Evolutionary conservation across 345 rosid species (phyloP), one percentile per base, ranked within the genome.

Genomic region (Mangifera indica): DNA sequence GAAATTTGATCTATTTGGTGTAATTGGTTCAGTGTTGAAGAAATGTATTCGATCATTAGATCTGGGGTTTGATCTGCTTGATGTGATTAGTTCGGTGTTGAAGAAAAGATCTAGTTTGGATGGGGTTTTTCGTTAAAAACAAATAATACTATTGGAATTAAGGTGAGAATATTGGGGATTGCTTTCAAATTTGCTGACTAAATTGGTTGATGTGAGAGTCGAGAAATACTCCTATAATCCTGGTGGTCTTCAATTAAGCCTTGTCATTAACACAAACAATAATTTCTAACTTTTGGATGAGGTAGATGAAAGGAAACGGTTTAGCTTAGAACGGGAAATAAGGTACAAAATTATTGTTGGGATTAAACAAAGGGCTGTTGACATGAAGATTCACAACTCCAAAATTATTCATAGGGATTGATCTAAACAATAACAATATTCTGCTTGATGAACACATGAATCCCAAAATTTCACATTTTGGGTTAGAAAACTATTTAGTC

Each of bases 391-490:
- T 81, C 81, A 2, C 74, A 67, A 66, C 75, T 67, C n/a, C 12
- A 62, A 76, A 74, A 66, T 77, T 22, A 56, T 80, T 62, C 83
- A 76, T 57, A 49, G 63, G 0, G n/a, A n/a, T n/a, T n/a, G 83
- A 80, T 57, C 9, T 80, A 61, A 80, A 80, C 66, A 76, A 78
- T 46, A 72, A 70, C 70, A 80, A 80, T 37, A 60, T 80, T 45
- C 53, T 76, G 2, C 34, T 76, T 49, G 81, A 81, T n/a, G 74
- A 67, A 57, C 3, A 48, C 72, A 74, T 81, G 79, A 74, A 74
- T 62, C 81, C 84, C 10, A 81, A 74, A 71, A 71, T 81, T 0
- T 68, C 77, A 0, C 79, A 81, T 65, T 81, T 81, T 52, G 79
- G 81, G 32, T 53, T 79, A 48, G 86, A 83, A 77, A 72, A 64